These are phyloP conservation scores for Herpetomonas samuelpessoai DNA, from an alignment of 208 protist species.

Conservation along the genomic window DNA sequence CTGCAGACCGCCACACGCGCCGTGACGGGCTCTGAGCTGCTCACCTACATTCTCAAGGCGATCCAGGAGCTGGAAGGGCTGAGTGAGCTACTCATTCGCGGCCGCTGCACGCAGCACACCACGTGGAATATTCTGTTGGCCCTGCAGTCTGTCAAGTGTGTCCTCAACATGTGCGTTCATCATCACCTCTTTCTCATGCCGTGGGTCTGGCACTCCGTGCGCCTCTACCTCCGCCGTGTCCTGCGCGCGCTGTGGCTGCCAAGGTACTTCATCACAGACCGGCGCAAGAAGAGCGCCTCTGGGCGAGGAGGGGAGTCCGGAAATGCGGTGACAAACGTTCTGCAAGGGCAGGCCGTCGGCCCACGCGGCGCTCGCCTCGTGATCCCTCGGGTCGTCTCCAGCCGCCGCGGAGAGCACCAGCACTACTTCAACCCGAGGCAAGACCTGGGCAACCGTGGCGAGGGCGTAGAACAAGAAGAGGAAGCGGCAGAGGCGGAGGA, in stretches of 20 bases:
- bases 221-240: constrained; percentile 28
- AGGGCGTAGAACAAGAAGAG: background rate
- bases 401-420: constrained; percentile 23
- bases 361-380: constrained; percentile 47
- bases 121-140: constrained; percentile 63
- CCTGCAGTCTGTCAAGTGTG: constrained; percentile 64
- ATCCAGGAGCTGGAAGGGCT: constrained; percentile 60
- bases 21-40: constrained; percentile 33
- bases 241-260: constrained; percentile 8
- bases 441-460: constrained; percentile 1
- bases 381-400: constrained; percentile 68
- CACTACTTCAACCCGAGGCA: constrained; percentile 7
- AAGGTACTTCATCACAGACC: constrained; percentile 11
- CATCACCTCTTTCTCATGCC: constrained; percentile 64
- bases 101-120: constrained; percentile 38
- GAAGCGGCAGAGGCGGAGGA: constrained; percentile 15
- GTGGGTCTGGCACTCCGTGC: constrained; percentile 58
- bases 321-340: constrained; percentile 1
- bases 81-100: constrained; percentile 52
- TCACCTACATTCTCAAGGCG: constrained; percentile 28
- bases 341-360: constrained; percentile 17
- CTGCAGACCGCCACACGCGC: constrained; percentile 27
- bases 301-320: no score
- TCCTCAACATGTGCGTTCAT: constrained; percentile 54
- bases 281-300: constrained; percentile 12